Conservation (phyloP, 1,284 basidiomycete species). For the Rhodotorula sp. region DNA sequence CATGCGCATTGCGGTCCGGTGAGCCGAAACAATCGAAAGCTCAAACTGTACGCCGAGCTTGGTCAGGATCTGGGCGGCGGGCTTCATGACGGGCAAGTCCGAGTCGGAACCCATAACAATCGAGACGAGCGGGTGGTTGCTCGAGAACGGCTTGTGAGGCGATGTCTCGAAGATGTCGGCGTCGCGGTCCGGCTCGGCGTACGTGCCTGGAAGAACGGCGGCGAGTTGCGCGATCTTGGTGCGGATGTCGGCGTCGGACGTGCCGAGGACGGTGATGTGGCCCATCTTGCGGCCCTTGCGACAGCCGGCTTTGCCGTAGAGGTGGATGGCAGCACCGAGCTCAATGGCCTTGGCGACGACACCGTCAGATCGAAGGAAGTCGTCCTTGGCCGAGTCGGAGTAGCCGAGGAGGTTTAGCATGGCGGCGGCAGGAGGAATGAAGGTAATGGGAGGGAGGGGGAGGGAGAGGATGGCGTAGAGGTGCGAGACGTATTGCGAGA, state of each 20-base stretch:
- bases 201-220: slow-evolving; percentile 45
- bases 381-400: slow-evolving; percentile 49
- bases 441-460: slow-evolving; percentile 81
- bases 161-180: slow-evolving; percentile 40
- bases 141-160: slow-evolving; percentile 56
- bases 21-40: slow-evolving; percentile 91
- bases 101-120: slow-evolving; percentile 99
- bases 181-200: slow-evolving; percentile 51
- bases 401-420: slow-evolving; percentile 95
- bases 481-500: slow-evolving; percentile 97
- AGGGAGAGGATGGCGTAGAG: slow-evolving; percentile 90
- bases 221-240: slow-evolving; percentile 69
- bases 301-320: slow-evolving; percentile 90
- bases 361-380: slow-evolving; percentile 31
- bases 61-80: slow-evolving; percentile 74
- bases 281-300: slow-evolving; percentile 96
- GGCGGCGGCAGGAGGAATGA: slow-evolving; percentile 80
- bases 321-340: slow-evolving; percentile 75
- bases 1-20: slow-evolving; percentile 87
- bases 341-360: slow-evolving; percentile 56
- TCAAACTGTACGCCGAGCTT: slow-evolving; percentile 88
- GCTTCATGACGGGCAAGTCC: slow-evolving; percentile 90
- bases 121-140: slow-evolving; percentile 76
- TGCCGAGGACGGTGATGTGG: slow-evolving; percentile 86
- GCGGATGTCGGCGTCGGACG: slow-evolving; percentile 73